phyloP scores from a whole-genome alignment of 768 basidiomycete species.

The Psilocybe cubensis region DNA sequence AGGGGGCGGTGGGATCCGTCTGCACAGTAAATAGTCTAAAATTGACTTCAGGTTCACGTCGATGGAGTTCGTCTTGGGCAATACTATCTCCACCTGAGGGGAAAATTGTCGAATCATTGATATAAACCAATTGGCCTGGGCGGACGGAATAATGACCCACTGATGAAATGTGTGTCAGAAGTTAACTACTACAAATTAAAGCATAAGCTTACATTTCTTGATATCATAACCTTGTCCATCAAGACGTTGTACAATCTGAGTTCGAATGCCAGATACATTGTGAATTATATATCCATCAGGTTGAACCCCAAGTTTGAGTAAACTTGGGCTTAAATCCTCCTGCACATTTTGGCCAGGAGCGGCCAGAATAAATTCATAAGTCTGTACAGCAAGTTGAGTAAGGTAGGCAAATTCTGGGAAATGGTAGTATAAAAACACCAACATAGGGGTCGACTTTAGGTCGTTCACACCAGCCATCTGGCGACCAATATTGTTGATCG shows the following conservation, averaged over 20 bases:
- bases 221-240: slow-evolving; percentile 90
- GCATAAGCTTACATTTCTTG: slow-evolving; percentile 63
- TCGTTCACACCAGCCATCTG: slow-evolving; percentile 75
- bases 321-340: slow-evolving; percentile 74
- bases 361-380: slow-evolving; percentile 83
- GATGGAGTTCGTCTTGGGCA: slow-evolving; percentile 25
- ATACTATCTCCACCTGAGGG: slow-evolving; percentile 30
- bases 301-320: slow-evolving; percentile 63
- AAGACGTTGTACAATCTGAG: slow-evolving; percentile 76
- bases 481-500: slow-evolving; percentile 65
- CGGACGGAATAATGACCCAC: slow-evolving; percentile 84
- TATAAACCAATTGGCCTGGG: slow-evolving; percentile 80
- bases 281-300: slow-evolving; percentile 75
- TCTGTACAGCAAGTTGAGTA: slow-evolving; percentile 46
- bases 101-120: slow-evolving; percentile 67
- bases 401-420: not conserved
- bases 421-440: slow-evolving; percentile 26
- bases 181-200: not conserved
- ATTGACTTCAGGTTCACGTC: slow-evolving; percentile 48
- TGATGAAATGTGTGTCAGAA: slow-evolving; percentile 31
- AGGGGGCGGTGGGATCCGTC: slow-evolving; percentile 48
- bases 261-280: slow-evolving; percentile 78
- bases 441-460: slow-evolving; percentile 74
- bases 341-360: slow-evolving; percentile 51
- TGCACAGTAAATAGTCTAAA: slow-evolving; percentile 62